Percentiles rank a stretch among this genome's conserved stretches.
Conservation (phyloP, 2,329 filamentous ascomycete genomes). For the Whalleya microplaca region DNA sequence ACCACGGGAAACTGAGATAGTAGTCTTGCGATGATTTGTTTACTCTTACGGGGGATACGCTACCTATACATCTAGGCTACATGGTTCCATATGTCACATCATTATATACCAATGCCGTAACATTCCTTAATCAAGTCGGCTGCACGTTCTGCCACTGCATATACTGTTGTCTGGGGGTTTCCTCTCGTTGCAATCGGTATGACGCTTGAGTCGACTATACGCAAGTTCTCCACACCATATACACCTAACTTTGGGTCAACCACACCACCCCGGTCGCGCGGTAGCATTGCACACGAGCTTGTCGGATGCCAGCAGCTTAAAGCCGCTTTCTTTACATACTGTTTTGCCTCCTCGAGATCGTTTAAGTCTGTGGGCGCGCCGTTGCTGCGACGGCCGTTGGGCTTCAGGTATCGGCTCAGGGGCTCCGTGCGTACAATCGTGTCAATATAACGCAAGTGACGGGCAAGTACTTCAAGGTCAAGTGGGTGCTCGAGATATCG, state of each 20-base stretch:
- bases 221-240: conserved; percentile 25
- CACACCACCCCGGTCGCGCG: conserved; percentile 30
- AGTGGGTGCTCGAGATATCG: conserved; percentile 47
- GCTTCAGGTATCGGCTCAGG: conserved; percentile 38
- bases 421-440: conserved; percentile 37
- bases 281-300: conserved; percentile 18
- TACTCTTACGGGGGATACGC: too few species aligned
- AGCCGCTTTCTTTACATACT: conserved; percentile 8
- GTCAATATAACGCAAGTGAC: conserved; percentile 39
- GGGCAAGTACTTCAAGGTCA: conserved; percentile 45
- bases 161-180: conserved; percentile 28
- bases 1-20: too few species aligned
- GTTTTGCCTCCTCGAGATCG: conserved; percentile 30
- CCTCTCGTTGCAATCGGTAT: conserved; percentile 27
- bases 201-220: conserved; percentile 28
- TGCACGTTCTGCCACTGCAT: conserved; percentile 27
- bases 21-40: too few species aligned
- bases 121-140: conserved; percentile 15
- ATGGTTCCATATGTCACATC: too few species aligned
- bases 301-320: conserved; percentile 12
- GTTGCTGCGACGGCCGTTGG: conserved; percentile 28
- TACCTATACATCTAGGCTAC: too few species aligned
- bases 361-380: conserved; percentile 11
- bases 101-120: too few species aligned
- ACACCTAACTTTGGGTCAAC: conserved; percentile 25